Conservation (phyloP, 352 stramenopile species). For the Pythium aristosporum region DNA sequence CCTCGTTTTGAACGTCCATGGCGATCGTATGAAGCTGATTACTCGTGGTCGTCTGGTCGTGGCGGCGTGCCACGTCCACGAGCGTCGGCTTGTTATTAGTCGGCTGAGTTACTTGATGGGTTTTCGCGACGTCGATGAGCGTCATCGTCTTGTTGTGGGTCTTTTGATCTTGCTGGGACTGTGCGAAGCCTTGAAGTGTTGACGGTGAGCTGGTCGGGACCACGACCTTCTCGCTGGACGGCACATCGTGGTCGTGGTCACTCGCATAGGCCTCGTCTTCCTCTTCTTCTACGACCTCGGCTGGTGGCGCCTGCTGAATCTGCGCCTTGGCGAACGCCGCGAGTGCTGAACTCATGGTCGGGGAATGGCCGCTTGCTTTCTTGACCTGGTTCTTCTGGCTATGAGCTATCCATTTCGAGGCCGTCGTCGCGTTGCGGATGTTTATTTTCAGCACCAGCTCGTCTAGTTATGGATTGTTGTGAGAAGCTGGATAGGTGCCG, state of each 20-base stretch:
- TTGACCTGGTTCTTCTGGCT: too few relatives aligned
- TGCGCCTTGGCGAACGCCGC: conserved; percentile 23
- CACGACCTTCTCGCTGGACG: too few relatives aligned
- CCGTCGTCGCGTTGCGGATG: too few relatives aligned
- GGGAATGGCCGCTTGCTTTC: too few relatives aligned
- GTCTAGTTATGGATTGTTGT: too few relatives aligned
- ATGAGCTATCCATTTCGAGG: too few relatives aligned
- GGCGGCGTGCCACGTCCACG: conserved; percentile 24
- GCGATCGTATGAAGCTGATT: conserved; percentile 33
- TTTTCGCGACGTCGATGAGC: conserved; percentile 38
- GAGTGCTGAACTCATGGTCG: conserved; percentile 24
- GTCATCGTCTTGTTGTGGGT: conserved; percentile 8
- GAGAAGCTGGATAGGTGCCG: too few relatives aligned
- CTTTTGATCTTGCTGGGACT: conserved; percentile 2
- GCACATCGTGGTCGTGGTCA: conserved; percentile 1
- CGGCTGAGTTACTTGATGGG: conserved; percentile 17
- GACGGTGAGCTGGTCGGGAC: neutral
- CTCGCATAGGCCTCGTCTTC: conserved; percentile 13
- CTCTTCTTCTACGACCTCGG: conserved; percentile 1
- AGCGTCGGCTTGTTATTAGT: conserved; percentile 13
- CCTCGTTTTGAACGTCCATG: conserved; percentile 42
- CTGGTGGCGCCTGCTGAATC: neutral
- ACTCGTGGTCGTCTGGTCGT: conserved; percentile 4
- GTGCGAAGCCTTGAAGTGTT: conserved; percentile 1
- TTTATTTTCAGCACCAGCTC: too few relatives aligned